A percentile compares a stretch with the other conserved stretches of the same genome.
Conservation (phyloP, 257 asterid genomes). For the Solanum acaule region DNA sequence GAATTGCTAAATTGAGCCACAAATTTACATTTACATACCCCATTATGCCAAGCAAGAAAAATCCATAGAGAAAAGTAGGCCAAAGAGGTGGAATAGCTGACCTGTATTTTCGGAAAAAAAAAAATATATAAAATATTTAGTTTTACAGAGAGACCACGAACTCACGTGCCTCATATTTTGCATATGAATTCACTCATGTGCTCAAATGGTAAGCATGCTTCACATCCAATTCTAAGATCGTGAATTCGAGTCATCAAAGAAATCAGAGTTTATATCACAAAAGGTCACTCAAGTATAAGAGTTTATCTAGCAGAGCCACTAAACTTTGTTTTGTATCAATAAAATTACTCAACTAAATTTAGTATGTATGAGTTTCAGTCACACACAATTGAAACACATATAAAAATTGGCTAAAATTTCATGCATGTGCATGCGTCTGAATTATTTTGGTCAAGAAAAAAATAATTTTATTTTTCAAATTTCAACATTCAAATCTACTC, state of each 20-base stretch:
- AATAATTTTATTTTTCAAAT: not conserved
- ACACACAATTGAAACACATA: not conserved
- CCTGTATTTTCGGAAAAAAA: slow-evolving; percentile 3
- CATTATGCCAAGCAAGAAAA: slow-evolving; percentile 51
- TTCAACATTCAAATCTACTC: not conserved
- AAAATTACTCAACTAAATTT: too few relatives aligned
- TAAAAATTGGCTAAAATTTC: not conserved
- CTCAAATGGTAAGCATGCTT: not conserved
- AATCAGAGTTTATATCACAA: not conserved
- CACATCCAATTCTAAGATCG: not conserved
- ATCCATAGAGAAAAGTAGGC: slow-evolving; percentile 29
- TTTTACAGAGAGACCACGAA: not conserved
- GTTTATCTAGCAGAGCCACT: not conserved
- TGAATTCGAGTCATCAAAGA: not conserved
- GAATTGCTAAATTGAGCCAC: not conserved
- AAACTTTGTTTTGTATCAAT: not conserved
- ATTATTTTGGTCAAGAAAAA: not conserved
- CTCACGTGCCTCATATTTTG: not conserved
- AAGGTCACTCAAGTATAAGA: not conserved
- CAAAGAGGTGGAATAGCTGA: slow-evolving; percentile 39
- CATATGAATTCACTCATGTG: not conserved
- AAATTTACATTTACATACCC: slow-evolving; percentile 31
- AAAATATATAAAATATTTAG: too few relatives aligned
- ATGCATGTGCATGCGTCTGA: too few relatives aligned
- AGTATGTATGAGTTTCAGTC: not conserved